Percentiles rank a stretch among this genome's conserved stretches.
phyloP scores from a whole-genome alignment of 1,139 yeast genomes.

The Saccharomycopsis crataegensis region DNA sequence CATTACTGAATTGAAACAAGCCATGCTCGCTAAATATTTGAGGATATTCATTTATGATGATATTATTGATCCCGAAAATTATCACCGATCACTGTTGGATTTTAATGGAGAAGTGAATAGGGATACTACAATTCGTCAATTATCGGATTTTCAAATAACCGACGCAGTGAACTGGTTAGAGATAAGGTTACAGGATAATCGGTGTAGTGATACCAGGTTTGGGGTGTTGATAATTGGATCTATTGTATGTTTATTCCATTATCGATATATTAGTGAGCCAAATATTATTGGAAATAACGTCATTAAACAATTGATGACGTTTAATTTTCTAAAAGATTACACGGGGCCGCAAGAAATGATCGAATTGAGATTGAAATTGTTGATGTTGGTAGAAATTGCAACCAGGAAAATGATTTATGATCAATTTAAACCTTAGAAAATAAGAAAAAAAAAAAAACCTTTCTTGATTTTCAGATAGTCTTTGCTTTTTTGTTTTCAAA shows the following conservation, averaged over 20 bases:
- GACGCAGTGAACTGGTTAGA: too few relatives aligned
- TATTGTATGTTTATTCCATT: neutral
- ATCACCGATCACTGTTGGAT: too few relatives aligned
- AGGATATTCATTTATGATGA: too few relatives aligned
- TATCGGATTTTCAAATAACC: too few relatives aligned
- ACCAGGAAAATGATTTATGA: neutral
- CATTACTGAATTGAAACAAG: too few relatives aligned
- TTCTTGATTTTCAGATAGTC: too few relatives aligned
- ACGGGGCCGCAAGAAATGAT: neutral
- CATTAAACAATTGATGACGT: neutral
- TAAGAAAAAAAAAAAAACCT: neutral
- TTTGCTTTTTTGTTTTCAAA: too few relatives aligned
- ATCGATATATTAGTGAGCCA: neutral
- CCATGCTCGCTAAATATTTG: too few relatives aligned
- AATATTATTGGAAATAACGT: neutral
- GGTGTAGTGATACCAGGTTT: neutral
- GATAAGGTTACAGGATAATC: too few relatives aligned
- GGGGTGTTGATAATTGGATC: neutral
- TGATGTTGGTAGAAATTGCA: conserved; percentile 6
- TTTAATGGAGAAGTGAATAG: too few relatives aligned
- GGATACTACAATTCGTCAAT: too few relatives aligned
- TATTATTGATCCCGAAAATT: too few relatives aligned
- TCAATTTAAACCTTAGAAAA: neutral
- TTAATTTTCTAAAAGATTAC: neutral
- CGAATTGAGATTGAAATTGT: neutral